Percentiles rank a stretch among this genome's conserved stretches.
Evolutionary conservation across 257 asterid genomes (phyloP).

Genomic region (Phtheirospermum japonicum): DNA sequence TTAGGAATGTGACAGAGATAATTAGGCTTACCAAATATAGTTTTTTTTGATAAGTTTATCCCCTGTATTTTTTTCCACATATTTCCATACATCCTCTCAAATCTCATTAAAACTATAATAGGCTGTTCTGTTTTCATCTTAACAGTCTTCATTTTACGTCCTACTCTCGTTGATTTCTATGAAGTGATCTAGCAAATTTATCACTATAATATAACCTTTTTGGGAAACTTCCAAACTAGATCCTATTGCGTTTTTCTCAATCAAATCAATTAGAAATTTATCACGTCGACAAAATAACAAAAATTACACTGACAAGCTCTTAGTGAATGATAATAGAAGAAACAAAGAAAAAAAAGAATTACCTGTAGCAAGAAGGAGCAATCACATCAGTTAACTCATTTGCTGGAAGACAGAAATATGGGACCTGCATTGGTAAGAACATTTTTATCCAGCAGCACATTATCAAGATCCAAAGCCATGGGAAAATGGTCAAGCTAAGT

Average conservation of each 20-base stretch:
- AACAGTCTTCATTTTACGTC: neutral
- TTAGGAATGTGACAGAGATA: too few relatives aligned
- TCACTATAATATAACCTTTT: neutral
- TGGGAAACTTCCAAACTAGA: neutral
- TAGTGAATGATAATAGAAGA: conserved; percentile 24
- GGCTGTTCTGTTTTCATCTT: neutral
- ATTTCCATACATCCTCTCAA: neutral
- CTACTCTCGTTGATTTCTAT: conserved; percentile 12
- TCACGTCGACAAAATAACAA: neutral
- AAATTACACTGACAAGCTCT: conserved; percentile 3
- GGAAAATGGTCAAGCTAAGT: conserved; percentile 20
- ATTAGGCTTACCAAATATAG: too few relatives aligned
- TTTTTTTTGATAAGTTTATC: too few relatives aligned
- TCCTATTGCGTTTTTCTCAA: neutral
- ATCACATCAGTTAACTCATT: conserved; percentile 93
- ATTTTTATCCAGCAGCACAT: conserved; percentile 38
- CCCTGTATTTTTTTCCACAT: neutral
- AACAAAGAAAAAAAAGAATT: conserved; percentile 15
- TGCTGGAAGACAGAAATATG: conserved; percentile 98
- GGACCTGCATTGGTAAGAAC: conserved; percentile 74
- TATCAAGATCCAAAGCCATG: conserved; percentile 28
- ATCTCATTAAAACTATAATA: neutral
- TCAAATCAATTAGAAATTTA: neutral
- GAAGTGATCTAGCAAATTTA: neutral
- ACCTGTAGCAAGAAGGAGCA: conserved; percentile 99